Conservation (phyloP, 805 yeast genomes). For the Monosporozyma servazzii region DNA sequence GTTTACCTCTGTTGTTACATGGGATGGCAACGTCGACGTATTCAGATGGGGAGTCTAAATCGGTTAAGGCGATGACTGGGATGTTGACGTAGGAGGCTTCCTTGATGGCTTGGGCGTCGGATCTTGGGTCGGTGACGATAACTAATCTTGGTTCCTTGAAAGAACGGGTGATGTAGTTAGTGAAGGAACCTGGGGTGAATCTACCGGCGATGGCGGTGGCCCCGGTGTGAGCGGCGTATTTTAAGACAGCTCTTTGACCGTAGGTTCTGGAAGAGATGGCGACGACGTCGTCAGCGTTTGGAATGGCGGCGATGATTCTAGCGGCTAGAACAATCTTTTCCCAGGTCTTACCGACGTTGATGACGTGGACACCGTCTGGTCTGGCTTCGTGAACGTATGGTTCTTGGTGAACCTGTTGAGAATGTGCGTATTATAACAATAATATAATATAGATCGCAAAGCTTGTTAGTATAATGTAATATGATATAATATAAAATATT, state of each 20-base stretch:
- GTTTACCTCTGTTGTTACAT: constrained; percentile 99
- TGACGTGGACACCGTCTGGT: constrained; percentile 98
- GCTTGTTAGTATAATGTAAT: too few species aligned
- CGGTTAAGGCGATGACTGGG: constrained; percentile 98
- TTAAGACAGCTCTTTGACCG: constrained; percentile 99
- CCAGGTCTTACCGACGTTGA: constrained; percentile 99
- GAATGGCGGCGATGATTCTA: constrained; percentile 98
- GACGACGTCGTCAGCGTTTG: constrained; percentile 96
- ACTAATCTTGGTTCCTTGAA: constrained; percentile 99
- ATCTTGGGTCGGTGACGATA: constrained; percentile 99
- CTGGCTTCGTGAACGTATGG: constrained; percentile 90
- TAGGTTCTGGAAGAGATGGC: constrained; percentile 98
- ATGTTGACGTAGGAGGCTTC: constrained; percentile 99
- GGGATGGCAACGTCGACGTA: constrained; percentile 99
- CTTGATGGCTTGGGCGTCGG: constrained; percentile 99
- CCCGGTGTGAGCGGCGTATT: constrained; percentile 99
- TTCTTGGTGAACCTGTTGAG: constrained; percentile 16
- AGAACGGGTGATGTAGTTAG: constrained; percentile 99
- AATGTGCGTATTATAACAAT: too few species aligned
- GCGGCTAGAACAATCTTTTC: constrained; percentile 99
- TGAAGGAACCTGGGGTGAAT: constrained; percentile 99
- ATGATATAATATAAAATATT: too few species aligned
- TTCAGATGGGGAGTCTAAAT: constrained; percentile 98
- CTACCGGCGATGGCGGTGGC: constrained; percentile 99
- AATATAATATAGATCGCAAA: too few species aligned